These are phyloP conservation scores for Fonsecaea multimorphosa DNA, from an alignment of 2,329 filamentous ascomycete genomes.

Conservation along the genomic window DNA sequence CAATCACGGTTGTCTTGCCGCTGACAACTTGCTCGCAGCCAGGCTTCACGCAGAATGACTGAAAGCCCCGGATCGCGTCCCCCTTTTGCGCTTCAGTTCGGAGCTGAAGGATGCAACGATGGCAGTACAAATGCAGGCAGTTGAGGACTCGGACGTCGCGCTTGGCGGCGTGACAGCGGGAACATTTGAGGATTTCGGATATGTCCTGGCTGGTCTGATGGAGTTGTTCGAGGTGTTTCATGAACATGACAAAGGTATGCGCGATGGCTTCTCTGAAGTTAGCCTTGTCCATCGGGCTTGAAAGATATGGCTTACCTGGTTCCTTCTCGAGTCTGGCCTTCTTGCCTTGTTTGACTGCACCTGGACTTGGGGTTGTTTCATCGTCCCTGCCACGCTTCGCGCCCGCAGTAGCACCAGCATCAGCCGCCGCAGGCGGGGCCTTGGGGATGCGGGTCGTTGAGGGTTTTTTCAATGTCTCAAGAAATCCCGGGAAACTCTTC, in stretches of 20 bases:
- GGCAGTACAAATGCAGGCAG: slow-evolving; percentile 35
- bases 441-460: neutral
- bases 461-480: slow-evolving; percentile 19
- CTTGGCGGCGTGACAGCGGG: slow-evolving; percentile 25
- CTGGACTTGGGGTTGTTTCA: neutral
- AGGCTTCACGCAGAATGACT: slow-evolving; percentile 24
- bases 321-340: slow-evolving; percentile 28
- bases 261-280: slow-evolving; percentile 22
- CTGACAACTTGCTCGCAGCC: slow-evolving; percentile 27
- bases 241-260: slow-evolving; percentile 20
- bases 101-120: slow-evolving; percentile 29
- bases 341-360: slow-evolving; percentile 1
- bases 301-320: slow-evolving; percentile 24
- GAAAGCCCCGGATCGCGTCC: slow-evolving; percentile 26
- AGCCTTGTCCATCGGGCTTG: neutral
- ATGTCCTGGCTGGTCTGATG: slow-evolving; percentile 26
- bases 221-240: slow-evolving; percentile 23
- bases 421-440: neutral
- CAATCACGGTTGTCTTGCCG: slow-evolving; percentile 34
- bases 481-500: slow-evolving; percentile 26
- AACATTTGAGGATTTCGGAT: slow-evolving; percentile 20
- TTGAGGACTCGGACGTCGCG: slow-evolving; percentile 32
- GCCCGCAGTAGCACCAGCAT: neutral
- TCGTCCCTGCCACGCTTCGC: slow-evolving; percentile 15
- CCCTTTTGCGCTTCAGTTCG: slow-evolving; percentile 25